Conservation (phyloP, 2,329 filamentous ascomycete genomes). For the Colletotrichum abscissum region DNA sequence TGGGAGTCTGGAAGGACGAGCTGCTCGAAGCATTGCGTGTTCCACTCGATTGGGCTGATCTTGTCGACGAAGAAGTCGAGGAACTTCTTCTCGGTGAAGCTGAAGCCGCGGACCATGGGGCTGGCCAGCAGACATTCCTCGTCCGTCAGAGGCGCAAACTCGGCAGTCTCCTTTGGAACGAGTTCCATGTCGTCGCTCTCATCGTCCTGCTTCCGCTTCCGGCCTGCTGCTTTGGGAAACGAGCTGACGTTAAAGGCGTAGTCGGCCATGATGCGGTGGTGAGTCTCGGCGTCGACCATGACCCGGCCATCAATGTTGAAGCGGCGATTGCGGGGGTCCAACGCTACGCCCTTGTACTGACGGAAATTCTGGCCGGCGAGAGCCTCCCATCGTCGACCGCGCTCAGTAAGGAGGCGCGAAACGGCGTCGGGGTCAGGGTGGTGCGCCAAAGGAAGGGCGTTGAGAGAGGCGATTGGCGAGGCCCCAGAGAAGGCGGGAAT, state of each 20-base stretch:
- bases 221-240: slow-evolving; percentile 33
- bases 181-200: slow-evolving; percentile 39
- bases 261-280: slow-evolving; percentile 87
- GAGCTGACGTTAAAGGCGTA: slow-evolving; percentile 67
- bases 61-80: slow-evolving; percentile 61
- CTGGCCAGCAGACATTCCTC: slow-evolving; percentile 54
- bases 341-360: slow-evolving; percentile 54
- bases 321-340: slow-evolving; percentile 35
- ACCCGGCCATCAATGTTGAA: slow-evolving; percentile 88
- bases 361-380: slow-evolving; percentile 60
- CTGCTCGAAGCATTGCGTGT: slow-evolving; percentile 57
- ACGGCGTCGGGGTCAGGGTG: slow-evolving; percentile 52
- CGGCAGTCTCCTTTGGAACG: slow-evolving; percentile 34
- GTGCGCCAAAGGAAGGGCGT: slow-evolving; percentile 55
- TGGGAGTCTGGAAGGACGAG: slow-evolving; percentile 60
- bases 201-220: slow-evolving; percentile 34
- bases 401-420: slow-evolving; percentile 46
- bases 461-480: slow-evolving; percentile 53
- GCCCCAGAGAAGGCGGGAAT: slow-evolving; percentile 56
- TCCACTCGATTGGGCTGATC: slow-evolving; percentile 58
- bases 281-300: slow-evolving; percentile 87
- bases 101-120: slow-evolving; percentile 63
- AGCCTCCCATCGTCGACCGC: slow-evolving; percentile 57
- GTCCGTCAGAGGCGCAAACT: slow-evolving; percentile 44
- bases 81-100: slow-evolving; percentile 58